These are phyloP conservation scores for Penicillium desertorum DNA, from an alignment of 495 filamentous ascomycete genomes.

Conservation along the genomic window DNA sequence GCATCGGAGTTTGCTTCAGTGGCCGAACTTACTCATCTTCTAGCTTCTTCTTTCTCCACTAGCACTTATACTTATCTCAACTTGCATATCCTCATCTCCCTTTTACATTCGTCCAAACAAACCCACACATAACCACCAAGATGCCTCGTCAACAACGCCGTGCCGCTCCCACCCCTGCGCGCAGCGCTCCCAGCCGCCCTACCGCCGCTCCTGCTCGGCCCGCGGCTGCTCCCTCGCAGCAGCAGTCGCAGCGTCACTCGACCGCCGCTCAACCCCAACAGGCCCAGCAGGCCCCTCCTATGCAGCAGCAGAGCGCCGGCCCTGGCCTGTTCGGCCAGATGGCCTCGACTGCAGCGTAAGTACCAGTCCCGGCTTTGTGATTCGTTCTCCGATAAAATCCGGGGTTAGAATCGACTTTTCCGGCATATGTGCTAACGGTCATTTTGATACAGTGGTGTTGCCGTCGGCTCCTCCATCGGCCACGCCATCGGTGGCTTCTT, in stretches of 20 bases:
- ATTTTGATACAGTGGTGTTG: slow-evolving; percentile 70
- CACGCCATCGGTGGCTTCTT: slow-evolving; percentile 89
- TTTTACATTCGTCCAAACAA: slow-evolving; percentile 14
- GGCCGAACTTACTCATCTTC: slow-evolving; percentile 26
- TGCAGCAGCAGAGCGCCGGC: slow-evolving; percentile 56
- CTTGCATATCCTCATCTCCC: slow-evolving; percentile 14
- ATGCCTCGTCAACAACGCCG: slow-evolving; percentile 81
- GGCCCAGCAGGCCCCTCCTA: slow-evolving; percentile 45
- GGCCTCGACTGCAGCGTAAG: slow-evolving; percentile 83
- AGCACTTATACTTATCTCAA: slow-evolving; percentile 14
- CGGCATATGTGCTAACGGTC: slow-evolving; percentile 12
- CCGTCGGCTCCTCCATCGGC: slow-evolving; percentile 90
- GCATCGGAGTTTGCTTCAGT: slow-evolving; percentile 30
- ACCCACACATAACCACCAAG: slow-evolving; percentile 31
- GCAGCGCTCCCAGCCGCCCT: slow-evolving; percentile 66
- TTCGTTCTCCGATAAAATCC: slow-evolving; percentile 15
- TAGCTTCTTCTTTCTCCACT: slow-evolving; percentile 31
- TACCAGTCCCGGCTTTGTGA: neutral
- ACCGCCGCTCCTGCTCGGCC: slow-evolving; percentile 61
- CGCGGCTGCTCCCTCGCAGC: slow-evolving; percentile 51
- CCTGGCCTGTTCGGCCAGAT: slow-evolving; percentile 82
- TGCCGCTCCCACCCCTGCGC: slow-evolving; percentile 53
- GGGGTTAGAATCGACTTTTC: slow-evolving; percentile 9
- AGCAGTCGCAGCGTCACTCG: slow-evolving; percentile 54
- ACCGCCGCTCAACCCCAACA: slow-evolving; percentile 62